Evolutionary conservation across 2,329 filamentous ascomycete species (phyloP).

Genomic region (Pseudogymnoascus sp.): DNA sequence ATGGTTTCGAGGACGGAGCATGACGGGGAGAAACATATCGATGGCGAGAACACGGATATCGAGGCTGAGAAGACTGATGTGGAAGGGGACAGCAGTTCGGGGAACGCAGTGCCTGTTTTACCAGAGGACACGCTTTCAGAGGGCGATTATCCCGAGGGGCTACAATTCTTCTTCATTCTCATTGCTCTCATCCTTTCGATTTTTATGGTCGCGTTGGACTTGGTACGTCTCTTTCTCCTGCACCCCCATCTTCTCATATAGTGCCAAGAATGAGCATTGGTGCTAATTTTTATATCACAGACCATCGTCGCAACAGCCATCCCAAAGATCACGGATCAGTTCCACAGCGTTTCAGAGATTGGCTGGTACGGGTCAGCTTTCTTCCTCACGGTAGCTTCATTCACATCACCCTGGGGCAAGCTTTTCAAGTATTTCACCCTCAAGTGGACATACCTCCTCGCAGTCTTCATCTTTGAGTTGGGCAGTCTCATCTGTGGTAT

Average conservation of each 20-base stretch:
- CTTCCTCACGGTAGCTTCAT: slow-evolving; percentile 32
- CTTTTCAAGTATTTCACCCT: slow-evolving; percentile 22
- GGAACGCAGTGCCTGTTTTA: background rate
- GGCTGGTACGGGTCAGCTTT: slow-evolving; percentile 29
- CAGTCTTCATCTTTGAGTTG: slow-evolving; percentile 32
- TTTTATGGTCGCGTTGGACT: slow-evolving; percentile 18
- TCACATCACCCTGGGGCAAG: slow-evolving; percentile 12
- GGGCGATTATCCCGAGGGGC: background rate
- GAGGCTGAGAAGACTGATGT: background rate
- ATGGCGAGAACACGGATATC: background rate
- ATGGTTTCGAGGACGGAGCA: background rate
- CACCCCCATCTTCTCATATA: slow-evolving; percentile 24
- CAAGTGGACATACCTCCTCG: slow-evolving; percentile 27
- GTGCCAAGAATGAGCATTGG: background rate
- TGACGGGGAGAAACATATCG: background rate
- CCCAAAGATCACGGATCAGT: slow-evolving; percentile 40
- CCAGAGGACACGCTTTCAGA: background rate
- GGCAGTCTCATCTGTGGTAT: slow-evolving; percentile 31
- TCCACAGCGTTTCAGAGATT: slow-evolving; percentile 15
- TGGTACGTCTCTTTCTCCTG: slow-evolving; percentile 41
- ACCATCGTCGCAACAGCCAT: slow-evolving; percentile 47
- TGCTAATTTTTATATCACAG: slow-evolving; percentile 21
- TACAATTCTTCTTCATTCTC: background rate
- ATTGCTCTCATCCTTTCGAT: slow-evolving; percentile 11
- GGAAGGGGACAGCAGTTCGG: background rate